Evolutionary conservation across 768 basidiomycete genomes (phyloP), one percentile per base, ranked within the genome.

Genomic region (Collybia mongolica): DNA sequence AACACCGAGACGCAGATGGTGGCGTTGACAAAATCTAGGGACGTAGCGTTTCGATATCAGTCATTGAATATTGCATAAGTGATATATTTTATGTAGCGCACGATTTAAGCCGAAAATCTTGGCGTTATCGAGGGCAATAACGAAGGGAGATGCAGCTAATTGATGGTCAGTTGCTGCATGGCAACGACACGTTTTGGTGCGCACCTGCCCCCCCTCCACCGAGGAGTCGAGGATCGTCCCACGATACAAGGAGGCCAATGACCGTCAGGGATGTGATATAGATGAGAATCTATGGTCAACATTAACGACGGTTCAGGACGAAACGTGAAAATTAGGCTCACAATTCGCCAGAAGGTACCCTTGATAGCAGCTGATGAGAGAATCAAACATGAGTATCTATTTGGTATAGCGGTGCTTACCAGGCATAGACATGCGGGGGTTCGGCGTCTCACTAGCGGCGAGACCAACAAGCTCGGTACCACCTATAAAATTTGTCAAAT

Each of bases 301-400:
- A 19, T 43, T 19, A 26, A 32, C 2, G 48, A 17, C 44, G n/a
- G 24, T 15, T 22, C 11, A 12, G 23, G 22, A 29, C 29, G 12
- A 24, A 6, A 7, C 3, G 11, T 9, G 32, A 32, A 32, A 32
- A 39, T 32, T 28, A 44, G 19, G 59, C 68, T 54, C 49, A 72
- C 71, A 42, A 76, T 70, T 60, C 72, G 75, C 73, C 73, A 75
- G 62, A 76, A 74, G 3, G 73, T 74, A 28, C 74, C 73, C 63
- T 75, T 75, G 26, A 76, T 72, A 43, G 74, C 32, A 32, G 32
- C 32, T 32, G 32, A 6, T 2, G 39, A 12, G 11, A 6, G 11
- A 3, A 32, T 32, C 9, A 32, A 9, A 6, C 14, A 9, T 14
- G 32, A 14, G 11, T 9, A 9, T 32, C 32, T 14, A 32, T 32